Conservation (phyloP, 1,284 basidiomycete species). For the Wallemia mellicola region DNA sequence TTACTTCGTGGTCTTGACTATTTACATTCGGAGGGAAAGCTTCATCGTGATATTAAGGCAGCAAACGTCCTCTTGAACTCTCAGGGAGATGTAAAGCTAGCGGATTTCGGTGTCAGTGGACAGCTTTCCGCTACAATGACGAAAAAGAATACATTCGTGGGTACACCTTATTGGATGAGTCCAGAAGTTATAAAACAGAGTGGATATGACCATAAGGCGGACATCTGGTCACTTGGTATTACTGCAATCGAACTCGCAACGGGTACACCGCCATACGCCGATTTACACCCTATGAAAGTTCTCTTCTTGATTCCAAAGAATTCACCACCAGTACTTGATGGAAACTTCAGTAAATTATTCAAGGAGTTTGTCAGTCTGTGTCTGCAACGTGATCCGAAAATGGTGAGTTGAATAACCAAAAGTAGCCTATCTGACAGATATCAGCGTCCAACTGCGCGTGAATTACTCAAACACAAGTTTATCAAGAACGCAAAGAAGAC, state of each 20-base stretch:
- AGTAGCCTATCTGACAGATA: too few relatives aligned
- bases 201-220: slow-evolving; percentile 93
- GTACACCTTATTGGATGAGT: slow-evolving; percentile 96
- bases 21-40: slow-evolving; percentile 77
- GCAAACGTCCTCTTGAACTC: slow-evolving; percentile 84
- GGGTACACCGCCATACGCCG: slow-evolving; percentile 90
- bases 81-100: slow-evolving; percentile 86
- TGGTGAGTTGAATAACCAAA: too few relatives aligned
- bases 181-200: slow-evolving; percentile 99
- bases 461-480: slow-evolving; percentile 85
- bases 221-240: slow-evolving; percentile 90
- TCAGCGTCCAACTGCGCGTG: slow-evolving; percentile 77
- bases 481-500: slow-evolving; percentile 81
- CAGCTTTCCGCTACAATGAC: slow-evolving; percentile 29
- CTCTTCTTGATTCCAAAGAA: slow-evolving; percentile 96
- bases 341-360: slow-evolving; percentile 67
- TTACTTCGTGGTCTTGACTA: slow-evolving; percentile 77
- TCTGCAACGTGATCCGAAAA: slow-evolving; percentile 70
- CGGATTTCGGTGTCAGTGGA: slow-evolving; percentile 97
- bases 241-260: slow-evolving; percentile 92
- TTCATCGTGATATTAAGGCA: slow-evolving; percentile 95
- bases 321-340: slow-evolving; percentile 62
- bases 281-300: slow-evolving; percentile 97
- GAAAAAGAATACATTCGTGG: slow-evolving; percentile 86
- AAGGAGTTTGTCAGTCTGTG: slow-evolving; percentile 79